Evolutionary conservation across 192 early-diverging fungal species (phyloP).

Genomic region (Coemansia sp.): DNA sequence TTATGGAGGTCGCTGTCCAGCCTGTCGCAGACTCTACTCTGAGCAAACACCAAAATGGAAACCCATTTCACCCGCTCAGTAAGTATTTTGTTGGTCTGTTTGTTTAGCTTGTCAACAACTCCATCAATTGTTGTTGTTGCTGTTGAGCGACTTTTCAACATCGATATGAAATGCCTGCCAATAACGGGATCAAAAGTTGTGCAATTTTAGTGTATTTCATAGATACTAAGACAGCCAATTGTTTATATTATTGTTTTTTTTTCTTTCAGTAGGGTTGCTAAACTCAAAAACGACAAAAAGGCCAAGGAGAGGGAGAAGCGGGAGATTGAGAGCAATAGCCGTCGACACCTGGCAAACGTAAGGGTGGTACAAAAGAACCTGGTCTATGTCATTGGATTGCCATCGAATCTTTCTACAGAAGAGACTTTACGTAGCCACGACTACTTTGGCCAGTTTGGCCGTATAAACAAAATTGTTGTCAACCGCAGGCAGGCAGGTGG

Average conservation of each 20-base stretch:
- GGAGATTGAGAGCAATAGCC: conserved; percentile 80
- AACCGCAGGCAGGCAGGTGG: conserved; percentile 68
- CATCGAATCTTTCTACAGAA: conserved; percentile 81
- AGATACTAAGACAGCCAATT: too few species aligned
- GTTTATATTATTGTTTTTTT: background rate
- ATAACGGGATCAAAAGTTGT: too few species aligned
- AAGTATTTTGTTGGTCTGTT: conserved; percentile 36
- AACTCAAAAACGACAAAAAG: conserved; percentile 79
- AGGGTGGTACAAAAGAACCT: conserved; percentile 97
- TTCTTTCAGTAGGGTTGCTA: conserved; percentile 53
- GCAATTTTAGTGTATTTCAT: too few species aligned
- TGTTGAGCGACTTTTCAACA: too few species aligned
- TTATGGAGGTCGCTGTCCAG: conserved; percentile 91
- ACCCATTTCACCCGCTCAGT: conserved; percentile 89
- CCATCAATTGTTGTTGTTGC: background rate
- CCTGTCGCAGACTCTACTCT: conserved; percentile 87
- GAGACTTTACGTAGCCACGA: conserved; percentile 86
- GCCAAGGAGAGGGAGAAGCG: conserved; percentile 89
- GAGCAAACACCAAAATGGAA: conserved; percentile 72
- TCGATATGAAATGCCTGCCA: too few species aligned
- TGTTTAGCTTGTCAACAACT: too few species aligned
- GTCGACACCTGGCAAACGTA: conserved; percentile 82
- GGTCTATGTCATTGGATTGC: conserved; percentile 95
- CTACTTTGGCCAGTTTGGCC: conserved; percentile 98
- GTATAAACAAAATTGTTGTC: conserved; percentile 91